Evolutionary conservation across 805 yeast genomes (phyloP), one percentile per base, ranked within the genome.

Genomic region (Ogataea allantospora): DNA sequence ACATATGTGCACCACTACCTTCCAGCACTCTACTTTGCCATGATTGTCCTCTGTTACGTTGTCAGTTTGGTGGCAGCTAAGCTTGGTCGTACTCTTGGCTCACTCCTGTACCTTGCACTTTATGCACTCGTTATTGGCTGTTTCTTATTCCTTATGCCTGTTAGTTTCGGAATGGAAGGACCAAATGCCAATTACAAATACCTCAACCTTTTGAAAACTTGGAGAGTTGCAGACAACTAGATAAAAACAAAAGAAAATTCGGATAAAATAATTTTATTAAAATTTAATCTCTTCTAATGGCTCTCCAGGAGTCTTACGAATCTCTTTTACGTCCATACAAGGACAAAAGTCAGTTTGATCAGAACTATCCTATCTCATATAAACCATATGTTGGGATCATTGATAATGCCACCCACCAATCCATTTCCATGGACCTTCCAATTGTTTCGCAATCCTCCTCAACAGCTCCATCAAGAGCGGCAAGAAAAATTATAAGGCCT

Each of bases 1-100:
- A 88, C 95, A 2, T 91, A 93, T 60, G 93, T 91, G 22, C 99
- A 91, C 65, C 99, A 91, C 62, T 91, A 91, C 63, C 77, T 88
- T 50, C 99, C 99, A 10, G 96, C 98, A 1, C 73, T 89, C 47
- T 91, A 85, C 66, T 91, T 91, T 68, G 98, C 98, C 34, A 82
- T 88, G 69, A 67, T 89, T 47, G 81, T 87, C 20, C 71, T 78
- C 50, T 78, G 77, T 40, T 84, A 77, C 61, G 65, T 75, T 47
- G 64, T 82, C 31, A 87, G 82, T 55, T 13, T 33, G 7, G 12
- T 26, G 16, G 27, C 40, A 7, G 30, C 26, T 10, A 30, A 20
- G n/a, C 18, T 36, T 20, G 27, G 30, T 12, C 41, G 43, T 5
- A 34, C 47, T 6, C 44, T 27, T 24, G 48, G 55, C 24, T 51